Percentiles rank a stretch among this genome's conserved stretches.
Conservation (phyloP, 2,329 filamentous ascomycete species). For the Colletotrichum endophyticum region DNA sequence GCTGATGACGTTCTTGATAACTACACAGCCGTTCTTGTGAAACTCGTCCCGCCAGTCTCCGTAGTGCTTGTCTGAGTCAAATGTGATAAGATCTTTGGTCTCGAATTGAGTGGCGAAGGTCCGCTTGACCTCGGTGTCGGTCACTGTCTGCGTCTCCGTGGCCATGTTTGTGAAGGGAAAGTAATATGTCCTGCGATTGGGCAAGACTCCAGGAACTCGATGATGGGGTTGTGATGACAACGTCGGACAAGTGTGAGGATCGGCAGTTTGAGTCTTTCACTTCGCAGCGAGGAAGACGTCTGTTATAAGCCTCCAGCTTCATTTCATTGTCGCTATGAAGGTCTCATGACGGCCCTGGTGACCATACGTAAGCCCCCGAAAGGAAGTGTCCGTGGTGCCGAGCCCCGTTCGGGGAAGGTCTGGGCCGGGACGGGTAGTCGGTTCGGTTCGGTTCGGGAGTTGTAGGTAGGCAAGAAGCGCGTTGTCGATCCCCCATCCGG, state of each 20-base stretch:
- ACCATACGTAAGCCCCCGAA: background rate
- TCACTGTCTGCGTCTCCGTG: slow-evolving; percentile 11
- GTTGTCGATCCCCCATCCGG: background rate
- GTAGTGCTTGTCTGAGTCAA: slow-evolving; percentile 29
- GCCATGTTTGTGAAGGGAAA: background rate
- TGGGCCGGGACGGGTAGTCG: background rate
- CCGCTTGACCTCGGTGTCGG: background rate
- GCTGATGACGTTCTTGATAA: slow-evolving; percentile 44
- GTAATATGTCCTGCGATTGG: fast-evolving
- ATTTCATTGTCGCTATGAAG: background rate
- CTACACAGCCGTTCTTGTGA: slow-evolving; percentile 40
- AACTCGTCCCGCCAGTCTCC: slow-evolving; percentile 51
- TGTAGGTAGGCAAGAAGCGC: too few relatives aligned
- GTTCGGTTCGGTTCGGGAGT: slow-evolving; percentile 5
- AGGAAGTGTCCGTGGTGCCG: background rate
- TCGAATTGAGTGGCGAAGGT: slow-evolving; percentile 25
- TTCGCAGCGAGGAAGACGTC: background rate
- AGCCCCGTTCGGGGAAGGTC: background rate
- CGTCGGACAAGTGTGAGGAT: background rate
- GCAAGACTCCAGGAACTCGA: background rate
- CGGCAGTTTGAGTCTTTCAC: fast-evolving
- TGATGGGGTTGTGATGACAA: background rate
- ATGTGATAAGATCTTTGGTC: slow-evolving; percentile 27
- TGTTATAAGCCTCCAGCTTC: background rate
- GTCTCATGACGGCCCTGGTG: background rate